Evolutionary conservation across 495 filamentous ascomycete genomes (phyloP), one percentile per base, ranked within the genome.

Genomic region (Penicillium crystallinum): DNA sequence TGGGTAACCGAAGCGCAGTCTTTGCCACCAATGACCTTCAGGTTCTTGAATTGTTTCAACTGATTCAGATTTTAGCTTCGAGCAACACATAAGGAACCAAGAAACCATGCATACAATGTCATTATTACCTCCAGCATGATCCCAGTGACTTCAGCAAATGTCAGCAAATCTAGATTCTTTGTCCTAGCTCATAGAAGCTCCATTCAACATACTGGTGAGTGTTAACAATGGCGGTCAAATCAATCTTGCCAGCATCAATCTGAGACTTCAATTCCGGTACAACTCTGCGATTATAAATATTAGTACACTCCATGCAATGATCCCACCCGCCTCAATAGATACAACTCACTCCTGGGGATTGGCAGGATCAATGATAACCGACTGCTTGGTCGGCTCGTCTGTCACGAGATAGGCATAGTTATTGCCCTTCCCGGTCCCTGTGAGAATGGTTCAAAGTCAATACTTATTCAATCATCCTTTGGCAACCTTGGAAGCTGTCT

Each of bases 391-490:
- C 57, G 88, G 86, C 56, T 97, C 91, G 63, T 98, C 93, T 27
- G 86, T 81, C 15, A 98, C 86, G 2, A 98, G 82, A 65, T 98
- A 98, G 63, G 95, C 92, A 75, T 97, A 98, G 72, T 97, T 98
- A 68, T 98, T 88, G 64, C 84, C 80, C 46, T 74, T 87, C 37
- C 93, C 95, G 72, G 82, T 85, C 91, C 92, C 93, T 96, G 37
- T 37, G 30, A 38, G 23, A 59, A 37, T 36, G 29, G 56, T 4
- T 6, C n/a, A 31, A 12, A 14, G 27, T 56, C 5, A 57, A 52
- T 46, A 47, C 44, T 19, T 21, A 14, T 43, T 34, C 29, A 14
- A 30, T 14, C 22, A 43, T 43, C 1, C 0, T n/a, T 31, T 7
- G 29, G 11, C 21, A 2, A 27, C 12, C 4, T 46, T 35, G 17